A percentile compares a stretch with the other conserved stretches of the same genome.
Evolutionary conservation across 1,284 basidiomycete genomes (phyloP).

Genomic region (Fomitopsis palustris): DNA sequence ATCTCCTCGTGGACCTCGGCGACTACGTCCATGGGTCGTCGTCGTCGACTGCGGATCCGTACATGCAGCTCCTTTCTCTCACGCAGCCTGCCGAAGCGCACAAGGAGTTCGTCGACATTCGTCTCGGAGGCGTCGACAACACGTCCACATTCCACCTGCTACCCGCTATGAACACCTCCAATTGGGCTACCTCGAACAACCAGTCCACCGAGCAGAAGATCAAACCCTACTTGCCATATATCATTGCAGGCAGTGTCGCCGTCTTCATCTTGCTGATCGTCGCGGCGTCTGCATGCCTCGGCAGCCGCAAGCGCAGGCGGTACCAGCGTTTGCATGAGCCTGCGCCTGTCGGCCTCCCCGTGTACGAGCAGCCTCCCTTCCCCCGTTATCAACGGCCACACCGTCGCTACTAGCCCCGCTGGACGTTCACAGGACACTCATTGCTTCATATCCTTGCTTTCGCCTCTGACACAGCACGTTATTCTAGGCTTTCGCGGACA

Average conservation of each 20-base stretch:
- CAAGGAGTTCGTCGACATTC: constrained; percentile 48
- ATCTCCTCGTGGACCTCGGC: constrained; percentile 59
- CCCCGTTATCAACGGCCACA: constrained; percentile 26
- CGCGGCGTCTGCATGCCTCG: constrained; percentile 24
- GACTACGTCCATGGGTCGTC: constrained; percentile 44
- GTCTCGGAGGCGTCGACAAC: constrained; percentile 47
- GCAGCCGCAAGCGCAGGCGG: constrained; percentile 27
- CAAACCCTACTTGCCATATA: constrained; percentile 28
- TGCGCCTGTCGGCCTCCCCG: constrained; percentile 22
- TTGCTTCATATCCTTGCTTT: not conserved
- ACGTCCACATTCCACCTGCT: constrained; percentile 46
- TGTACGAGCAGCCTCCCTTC: constrained; percentile 24
- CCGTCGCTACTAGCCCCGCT: constrained; percentile 24
- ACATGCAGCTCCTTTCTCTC: constrained; percentile 56
- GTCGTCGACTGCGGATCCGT: constrained; percentile 40
- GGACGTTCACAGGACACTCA: not conserved
- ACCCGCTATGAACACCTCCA: constrained; percentile 30
- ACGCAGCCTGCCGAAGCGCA: constrained; percentile 41
- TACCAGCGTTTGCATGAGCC: constrained; percentile 29
- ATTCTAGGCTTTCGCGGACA: not conserved
- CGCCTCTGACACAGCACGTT: not conserved
- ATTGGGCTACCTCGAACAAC: constrained; percentile 9
- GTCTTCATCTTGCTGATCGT: constrained; percentile 23
- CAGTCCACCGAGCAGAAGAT: constrained; percentile 18
- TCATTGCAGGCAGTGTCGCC: constrained; percentile 27